Evolutionary conservation across 2,329 filamentous ascomycete genomes (phyloP), one percentile per base, ranked within the genome.

Genomic region (Westerdykella ornata): DNA sequence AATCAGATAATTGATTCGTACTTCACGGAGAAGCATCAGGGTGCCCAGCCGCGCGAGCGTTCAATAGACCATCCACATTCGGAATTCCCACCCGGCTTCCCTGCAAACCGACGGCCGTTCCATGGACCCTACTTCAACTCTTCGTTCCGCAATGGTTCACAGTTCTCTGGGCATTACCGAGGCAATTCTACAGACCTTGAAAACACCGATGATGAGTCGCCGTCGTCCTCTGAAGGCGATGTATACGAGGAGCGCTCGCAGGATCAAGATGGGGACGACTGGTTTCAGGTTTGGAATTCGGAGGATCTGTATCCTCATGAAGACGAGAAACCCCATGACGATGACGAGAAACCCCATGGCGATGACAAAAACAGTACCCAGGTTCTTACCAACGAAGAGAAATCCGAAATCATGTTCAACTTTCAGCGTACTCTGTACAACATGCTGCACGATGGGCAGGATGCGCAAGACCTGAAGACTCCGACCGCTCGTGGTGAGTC

Each of bases 1-100:
- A 30, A 16, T 9, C 37, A 38, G 7, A 16, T 38, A 4, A 19
- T 38, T 26, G 37, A 38, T 32, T 9, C 37, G n/a, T 38, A 38
- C 26, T 38, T 38, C 22, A 16, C 5, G 15, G 30, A 32, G 30
- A 4, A 32, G 13, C 13, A n/a, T 32, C 30, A 6, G 4, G 30
- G 13, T 13, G 30, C 5, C 15, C 15, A 32, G 5, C 5, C 30
- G 12, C 4, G 5, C 30, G 12, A 32, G 13, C 30, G 12, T 32
- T 13, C 6, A 13, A 13, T 5, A 32, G 15, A 16, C 13, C 30
- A 16, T 12, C 30, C 13, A 5, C 13, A n/a, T 32, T 16, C 6
- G 5, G 30, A 32, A 13, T 4, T 6, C 30, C 30, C 20, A 22
- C 5, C 5, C 9, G 20, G 20, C 20, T 22, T 22, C 5, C 20